These are phyloP conservation scores for Cynara cardunculus DNA, from an alignment of 129 eudicot species.

Conservation along the genomic window DNA sequence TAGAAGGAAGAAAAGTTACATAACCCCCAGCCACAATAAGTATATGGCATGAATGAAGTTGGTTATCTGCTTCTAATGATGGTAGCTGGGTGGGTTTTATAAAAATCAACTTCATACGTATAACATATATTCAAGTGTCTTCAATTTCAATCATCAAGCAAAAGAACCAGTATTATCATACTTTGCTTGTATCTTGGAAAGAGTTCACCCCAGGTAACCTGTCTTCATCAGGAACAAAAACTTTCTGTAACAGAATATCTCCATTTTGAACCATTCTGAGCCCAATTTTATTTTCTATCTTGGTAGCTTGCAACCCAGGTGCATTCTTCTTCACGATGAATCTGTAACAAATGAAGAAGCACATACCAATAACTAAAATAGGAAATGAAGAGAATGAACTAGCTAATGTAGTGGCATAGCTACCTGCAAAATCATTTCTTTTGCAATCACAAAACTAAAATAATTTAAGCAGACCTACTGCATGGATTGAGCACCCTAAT, in stretches of 20 bases:
- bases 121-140: background rate
- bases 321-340: slow-evolving; percentile 76
- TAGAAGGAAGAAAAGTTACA: background rate
- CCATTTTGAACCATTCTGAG: slow-evolving; percentile 96
- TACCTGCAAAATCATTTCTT: background rate
- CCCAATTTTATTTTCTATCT: slow-evolving; percentile 88
- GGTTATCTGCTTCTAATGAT: background rate
- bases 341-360: slow-evolving; percentile 42
- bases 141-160: background rate
- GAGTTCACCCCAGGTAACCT: slow-evolving; percentile 92
- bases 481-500: background rate
- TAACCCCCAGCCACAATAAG: background rate
- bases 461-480: background rate
- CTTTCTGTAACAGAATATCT: slow-evolving; percentile 71
- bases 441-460: background rate
- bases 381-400: background rate
- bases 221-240: slow-evolving; percentile 92
- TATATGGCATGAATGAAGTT: background rate
- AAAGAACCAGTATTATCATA: slow-evolving; percentile 13
- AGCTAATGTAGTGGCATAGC: background rate
- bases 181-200: slow-evolving; percentile 95
- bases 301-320: slow-evolving; percentile 83
- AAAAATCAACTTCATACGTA: background rate
- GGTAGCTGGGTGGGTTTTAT: background rate
- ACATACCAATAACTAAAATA: background rate